Evolutionary conservation across 1,284 basidiomycete genomes (phyloP).

Genomic region (Prillingera fragicola): DNA sequence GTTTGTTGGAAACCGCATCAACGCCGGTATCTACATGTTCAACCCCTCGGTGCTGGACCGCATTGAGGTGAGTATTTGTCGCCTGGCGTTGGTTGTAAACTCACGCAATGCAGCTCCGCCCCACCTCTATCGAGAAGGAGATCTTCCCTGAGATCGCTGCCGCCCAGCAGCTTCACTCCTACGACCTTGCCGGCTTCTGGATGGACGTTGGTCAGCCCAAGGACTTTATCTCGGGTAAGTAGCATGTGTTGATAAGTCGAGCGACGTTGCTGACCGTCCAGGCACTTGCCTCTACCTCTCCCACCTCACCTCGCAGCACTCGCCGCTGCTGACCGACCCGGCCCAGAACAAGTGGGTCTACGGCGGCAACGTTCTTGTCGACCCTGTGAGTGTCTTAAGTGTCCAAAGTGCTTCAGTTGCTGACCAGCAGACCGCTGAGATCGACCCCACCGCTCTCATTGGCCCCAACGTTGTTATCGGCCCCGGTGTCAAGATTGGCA

Average conservation of each 20-base stretch:
- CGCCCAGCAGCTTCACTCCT: conserved; percentile 53
- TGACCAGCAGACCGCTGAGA: conserved; percentile 47
- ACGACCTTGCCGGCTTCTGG: conserved; percentile 54
- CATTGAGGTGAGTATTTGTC: conserved; percentile 47
- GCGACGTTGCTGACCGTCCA: conserved; percentile 9
- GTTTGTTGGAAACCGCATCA: conserved; percentile 55
- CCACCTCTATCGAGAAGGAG: conserved; percentile 55
- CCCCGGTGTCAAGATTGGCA: conserved; percentile 51
- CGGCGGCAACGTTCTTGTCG: conserved; percentile 52
- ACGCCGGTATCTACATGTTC: conserved; percentile 57
- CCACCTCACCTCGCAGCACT: conserved; percentile 50
- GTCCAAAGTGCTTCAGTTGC: conserved; percentile 11
- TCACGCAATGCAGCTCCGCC: conserved; percentile 45
- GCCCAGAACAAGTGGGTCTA: conserved; percentile 51
- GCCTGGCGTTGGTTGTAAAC: background rate
- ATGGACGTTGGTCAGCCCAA: conserved; percentile 56
- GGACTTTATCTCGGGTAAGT: conserved; percentile 48
- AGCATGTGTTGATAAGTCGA: background rate
- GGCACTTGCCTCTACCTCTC: conserved; percentile 54
- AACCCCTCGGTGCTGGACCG: conserved; percentile 52
- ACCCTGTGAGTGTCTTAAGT: conserved; percentile 41
- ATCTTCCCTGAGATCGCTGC: conserved; percentile 53
- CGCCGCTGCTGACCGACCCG: conserved; percentile 49
- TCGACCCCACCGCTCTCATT: conserved; percentile 52
- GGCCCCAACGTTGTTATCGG: conserved; percentile 55